These are phyloP conservation scores for Mycena pura DNA, from an alignment of 768 basidiomycete genomes.

Conservation along the genomic window DNA sequence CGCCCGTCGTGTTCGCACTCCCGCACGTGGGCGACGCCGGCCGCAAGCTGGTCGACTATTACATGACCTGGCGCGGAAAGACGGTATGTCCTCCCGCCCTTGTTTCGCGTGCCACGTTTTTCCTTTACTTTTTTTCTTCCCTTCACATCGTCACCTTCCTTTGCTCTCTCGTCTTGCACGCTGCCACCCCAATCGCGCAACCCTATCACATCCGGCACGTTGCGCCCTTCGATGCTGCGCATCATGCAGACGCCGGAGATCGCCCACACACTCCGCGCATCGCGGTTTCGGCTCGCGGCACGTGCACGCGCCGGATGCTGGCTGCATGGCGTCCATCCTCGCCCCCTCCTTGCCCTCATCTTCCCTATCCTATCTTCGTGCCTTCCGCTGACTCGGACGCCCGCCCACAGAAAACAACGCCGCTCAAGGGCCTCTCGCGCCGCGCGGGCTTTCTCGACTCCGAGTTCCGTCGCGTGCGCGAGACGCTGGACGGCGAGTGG, in stretches of 20 bases:
- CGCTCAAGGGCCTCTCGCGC: conserved; percentile 37
- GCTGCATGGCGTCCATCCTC: background rate
- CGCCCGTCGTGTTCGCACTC: conserved; percentile 54
- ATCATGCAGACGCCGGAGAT: no score
- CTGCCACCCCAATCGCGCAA: background rate
- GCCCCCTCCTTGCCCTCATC: background rate
- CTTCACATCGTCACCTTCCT: background rate
- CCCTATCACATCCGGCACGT: background rate
- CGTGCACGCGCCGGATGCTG: no score
- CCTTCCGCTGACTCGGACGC: background rate
- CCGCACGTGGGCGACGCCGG: conserved; percentile 40
- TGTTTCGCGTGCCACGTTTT: background rate
- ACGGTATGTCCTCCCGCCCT: conserved; percentile 37
- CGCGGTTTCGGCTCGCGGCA: no score
- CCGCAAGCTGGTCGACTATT: conserved; percentile 54
- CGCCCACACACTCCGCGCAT: no score
- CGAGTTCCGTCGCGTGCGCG: conserved; percentile 49
- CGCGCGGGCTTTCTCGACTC: conserved; percentile 44
- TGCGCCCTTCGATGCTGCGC: background rate
- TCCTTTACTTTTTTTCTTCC: background rate
- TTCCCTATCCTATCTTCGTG: background rate
- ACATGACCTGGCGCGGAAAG: conserved; percentile 56
- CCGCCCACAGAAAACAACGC: conserved; percentile 11
- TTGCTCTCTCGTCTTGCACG: no score
- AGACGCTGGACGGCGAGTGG: conserved; percentile 51